Conservation (phyloP, 371 early-diverging fungal genomes). For the Sporodiniella umbellata region DNA sequence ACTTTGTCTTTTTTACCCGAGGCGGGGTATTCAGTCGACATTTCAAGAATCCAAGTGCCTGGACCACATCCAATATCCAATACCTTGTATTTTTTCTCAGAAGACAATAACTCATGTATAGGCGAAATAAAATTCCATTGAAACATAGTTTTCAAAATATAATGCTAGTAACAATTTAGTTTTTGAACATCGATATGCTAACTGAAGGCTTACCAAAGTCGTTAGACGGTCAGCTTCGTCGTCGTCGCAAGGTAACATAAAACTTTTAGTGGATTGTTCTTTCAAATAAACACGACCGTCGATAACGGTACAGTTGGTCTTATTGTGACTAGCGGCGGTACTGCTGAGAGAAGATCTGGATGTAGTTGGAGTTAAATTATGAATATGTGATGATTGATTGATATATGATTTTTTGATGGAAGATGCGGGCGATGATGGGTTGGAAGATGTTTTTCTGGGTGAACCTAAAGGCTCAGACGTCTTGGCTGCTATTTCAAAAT, state of each 20-base stretch:
- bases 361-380: not conserved
- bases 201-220: conserved; percentile 26
- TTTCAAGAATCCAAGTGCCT: conserved; percentile 40
- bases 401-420: conserved; percentile 12
- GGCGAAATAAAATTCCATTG: conserved; percentile 35
- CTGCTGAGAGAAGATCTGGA: conserved; percentile 5
- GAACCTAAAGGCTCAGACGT: conserved; percentile 7
- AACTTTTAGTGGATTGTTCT: conserved; percentile 7
- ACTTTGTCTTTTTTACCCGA: conserved; percentile 8
- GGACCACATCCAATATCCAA: conserved; percentile 43
- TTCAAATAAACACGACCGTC: conserved; percentile 11
- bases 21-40: conserved; percentile 30
- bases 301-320: not conserved
- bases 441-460: conserved; percentile 5
- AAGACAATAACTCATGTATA: conserved; percentile 5
- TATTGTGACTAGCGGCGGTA: not conserved
- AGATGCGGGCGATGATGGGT: conserved; percentile 6
- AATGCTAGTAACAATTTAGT: conserved; percentile 23
- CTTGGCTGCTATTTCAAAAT: conserved; percentile 18
- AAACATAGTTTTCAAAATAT: conserved; percentile 36
- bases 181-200: not conserved
- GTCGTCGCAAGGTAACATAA: conserved; percentile 32
- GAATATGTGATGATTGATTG: conserved; percentile 1
- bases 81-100: conserved; percentile 15
- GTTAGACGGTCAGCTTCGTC: conserved; percentile 42